These are phyloP conservation scores for Pisolithus tinctorius DNA, from an alignment of 768 basidiomycete genomes.

Conservation along the genomic window DNA sequence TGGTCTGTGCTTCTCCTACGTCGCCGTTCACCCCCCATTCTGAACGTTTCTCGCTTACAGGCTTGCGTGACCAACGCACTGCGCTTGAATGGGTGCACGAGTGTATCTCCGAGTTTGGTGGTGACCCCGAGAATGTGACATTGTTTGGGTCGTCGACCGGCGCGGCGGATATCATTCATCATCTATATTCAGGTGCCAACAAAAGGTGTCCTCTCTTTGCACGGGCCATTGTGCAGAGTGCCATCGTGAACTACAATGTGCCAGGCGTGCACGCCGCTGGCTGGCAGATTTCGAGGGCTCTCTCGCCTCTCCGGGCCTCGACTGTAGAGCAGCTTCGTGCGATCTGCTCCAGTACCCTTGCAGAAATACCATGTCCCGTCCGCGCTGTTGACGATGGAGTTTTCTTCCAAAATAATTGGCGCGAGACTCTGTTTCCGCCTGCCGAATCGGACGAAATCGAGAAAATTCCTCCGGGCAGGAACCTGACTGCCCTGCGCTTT, in stretches of 20 bases:
- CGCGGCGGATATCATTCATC: constrained; percentile 51
- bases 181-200: constrained; percentile 60
- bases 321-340: constrained; percentile 57
- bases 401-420: constrained; percentile 61
- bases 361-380: constrained; percentile 41
- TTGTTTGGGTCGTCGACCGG: constrained; percentile 37
- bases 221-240: constrained; percentile 72
- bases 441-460: constrained; percentile 16
- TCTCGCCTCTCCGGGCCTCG: constrained; percentile 48
- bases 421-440: constrained; percentile 35
- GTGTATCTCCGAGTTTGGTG: constrained; percentile 59
- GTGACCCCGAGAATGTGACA: constrained; percentile 47
- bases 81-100: constrained; percentile 60
- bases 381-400: constrained; percentile 63
- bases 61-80: constrained; percentile 56
- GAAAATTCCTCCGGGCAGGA: constrained; percentile 7
- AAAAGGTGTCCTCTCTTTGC: constrained; percentile 55
- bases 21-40: neutral
- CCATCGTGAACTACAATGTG: constrained; percentile 54
- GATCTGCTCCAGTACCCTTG: constrained; percentile 52
- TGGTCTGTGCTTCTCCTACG: constrained; percentile 36
- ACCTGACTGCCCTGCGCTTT: constrained; percentile 15
- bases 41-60: constrained; percentile 22
- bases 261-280: constrained; percentile 56
- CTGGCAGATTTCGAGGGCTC: constrained; percentile 58